Percentiles rank a stretch among this genome's conserved stretches.
Evolutionary conservation across 2,329 filamentous ascomycete genomes (phyloP).

Genomic region (Calycina herbarum): DNA sequence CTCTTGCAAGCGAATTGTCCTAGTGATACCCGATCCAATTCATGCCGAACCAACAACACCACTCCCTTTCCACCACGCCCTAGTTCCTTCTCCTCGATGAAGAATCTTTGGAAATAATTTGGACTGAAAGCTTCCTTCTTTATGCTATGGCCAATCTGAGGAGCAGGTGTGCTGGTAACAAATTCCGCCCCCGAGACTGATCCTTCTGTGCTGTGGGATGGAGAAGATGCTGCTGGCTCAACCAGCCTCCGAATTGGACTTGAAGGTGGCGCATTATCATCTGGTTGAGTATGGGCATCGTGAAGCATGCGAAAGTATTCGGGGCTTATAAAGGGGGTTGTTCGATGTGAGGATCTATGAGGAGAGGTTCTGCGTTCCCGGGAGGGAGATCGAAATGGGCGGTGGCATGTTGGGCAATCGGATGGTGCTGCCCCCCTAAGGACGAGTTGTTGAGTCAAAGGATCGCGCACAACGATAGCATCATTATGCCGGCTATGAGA

Average conservation of each 20-base stretch:
- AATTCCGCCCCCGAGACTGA: slow-evolving; percentile 46
- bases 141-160: slow-evolving; percentile 64
- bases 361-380: slow-evolving; percentile 47
- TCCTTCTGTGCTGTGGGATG: slow-evolving; percentile 26
- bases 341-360: slow-evolving; percentile 45
- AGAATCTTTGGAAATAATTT: slow-evolving; percentile 91
- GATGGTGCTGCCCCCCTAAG: slow-evolving; percentile 64
- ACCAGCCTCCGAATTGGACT: slow-evolving; percentile 54
- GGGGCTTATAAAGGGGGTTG: slow-evolving; percentile 73
- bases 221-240: slow-evolving; percentile 31
- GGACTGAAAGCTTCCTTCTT: slow-evolving; percentile 85
- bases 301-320: slow-evolving; percentile 95
- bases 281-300: slow-evolving; percentile 42
- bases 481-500: slow-evolving; percentile 78
- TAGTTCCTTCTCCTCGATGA: slow-evolving; percentile 82
- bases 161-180: slow-evolving; percentile 51
- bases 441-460: slow-evolving; percentile 78
- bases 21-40: slow-evolving; percentile 83
- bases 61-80: slow-evolving; percentile 93
- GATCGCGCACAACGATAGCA: slow-evolving; percentile 89
- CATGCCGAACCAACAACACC: slow-evolving; percentile 88
- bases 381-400: slow-evolving; percentile 46
- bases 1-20: slow-evolving; percentile 96
- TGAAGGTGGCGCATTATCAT: slow-evolving; percentile 47
- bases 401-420: slow-evolving; percentile 66